These are phyloP conservation scores for Cyamopsis tetragonoloba DNA, from an alignment of 306 rosid genomes.

Conservation along the genomic window DNA sequence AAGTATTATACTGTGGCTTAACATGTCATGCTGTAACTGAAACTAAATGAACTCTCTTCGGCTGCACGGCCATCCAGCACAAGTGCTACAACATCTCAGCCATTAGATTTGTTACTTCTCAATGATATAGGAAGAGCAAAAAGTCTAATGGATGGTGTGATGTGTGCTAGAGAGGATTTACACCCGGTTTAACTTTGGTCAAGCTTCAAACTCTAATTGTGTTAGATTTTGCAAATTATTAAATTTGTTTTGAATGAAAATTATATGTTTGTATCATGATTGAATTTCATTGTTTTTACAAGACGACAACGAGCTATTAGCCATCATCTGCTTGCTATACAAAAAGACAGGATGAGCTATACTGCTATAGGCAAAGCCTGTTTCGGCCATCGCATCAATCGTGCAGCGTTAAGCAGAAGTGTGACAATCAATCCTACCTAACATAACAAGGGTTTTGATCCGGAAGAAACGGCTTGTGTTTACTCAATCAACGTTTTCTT, in stretches of 20 bases:
- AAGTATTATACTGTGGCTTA: background rate
- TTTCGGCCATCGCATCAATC: background rate
- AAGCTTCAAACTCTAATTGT: background rate
- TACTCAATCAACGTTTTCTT: no score
- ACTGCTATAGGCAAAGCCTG: no score
- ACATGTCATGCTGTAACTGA: background rate
- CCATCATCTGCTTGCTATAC: background rate
- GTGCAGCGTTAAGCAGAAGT: background rate
- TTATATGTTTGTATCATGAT: background rate
- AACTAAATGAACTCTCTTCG: background rate
- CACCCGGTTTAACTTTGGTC: background rate
- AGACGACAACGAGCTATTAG: no score
- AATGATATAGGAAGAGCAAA: no score
- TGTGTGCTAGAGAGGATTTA: no score
- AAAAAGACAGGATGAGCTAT: background rate
- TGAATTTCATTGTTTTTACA: background rate
- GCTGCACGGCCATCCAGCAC: background rate
- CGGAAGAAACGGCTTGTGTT: background rate
- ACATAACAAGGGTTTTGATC: background rate
- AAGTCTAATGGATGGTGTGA: no score
- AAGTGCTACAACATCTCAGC: no score
- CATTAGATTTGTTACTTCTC: no score
- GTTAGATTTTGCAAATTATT: background rate
- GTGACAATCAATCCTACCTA: background rate
- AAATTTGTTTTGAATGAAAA: background rate